Conservation (phyloP, 2,329 filamentous ascomycete genomes). For the Cryphonectria japonica region DNA sequence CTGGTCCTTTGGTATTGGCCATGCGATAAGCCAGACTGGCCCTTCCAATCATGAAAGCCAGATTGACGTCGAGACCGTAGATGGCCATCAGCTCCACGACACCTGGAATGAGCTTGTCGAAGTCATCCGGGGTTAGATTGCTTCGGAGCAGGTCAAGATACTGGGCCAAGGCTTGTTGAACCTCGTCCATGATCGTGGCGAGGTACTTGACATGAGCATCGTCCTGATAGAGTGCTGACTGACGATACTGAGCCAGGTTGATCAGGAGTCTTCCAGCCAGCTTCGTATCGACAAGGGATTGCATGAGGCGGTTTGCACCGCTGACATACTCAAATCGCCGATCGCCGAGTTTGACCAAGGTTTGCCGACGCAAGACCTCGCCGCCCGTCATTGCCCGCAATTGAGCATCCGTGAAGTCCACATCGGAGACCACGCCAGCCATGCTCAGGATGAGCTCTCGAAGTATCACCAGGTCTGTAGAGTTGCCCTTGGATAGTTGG, state of each 20-base stretch:
- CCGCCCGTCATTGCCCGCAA: conserved; percentile 88
- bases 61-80: conserved; percentile 76
- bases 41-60: conserved; percentile 85
- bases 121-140: conserved; percentile 75
- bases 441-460: conserved; percentile 90
- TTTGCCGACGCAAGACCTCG: conserved; percentile 76
- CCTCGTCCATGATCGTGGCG: conserved; percentile 86
- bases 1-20: conserved; percentile 27
- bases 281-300: conserved; percentile 75
- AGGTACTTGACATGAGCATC: conserved; percentile 87
- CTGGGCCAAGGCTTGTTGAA: conserved; percentile 81
- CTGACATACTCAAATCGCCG: conserved; percentile 75
- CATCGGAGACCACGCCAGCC: conserved; percentile 87
- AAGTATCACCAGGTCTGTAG: conserved; percentile 88
- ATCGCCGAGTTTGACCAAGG: conserved; percentile 79
- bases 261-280: conserved; percentile 85
- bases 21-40: conserved; percentile 73
- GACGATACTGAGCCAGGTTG: conserved; percentile 85
- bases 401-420: conserved; percentile 87
- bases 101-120: conserved; percentile 77
- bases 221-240: conserved; percentile 78
- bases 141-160: conserved; percentile 87
- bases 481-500: conserved; percentile 80
- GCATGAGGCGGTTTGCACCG: conserved; percentile 79
- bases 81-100: conserved; percentile 74